These are phyloP conservation scores for Acanthamoeba castellanii DNA, from an alignment of 208 protist species.

Conservation along the genomic window DNA sequence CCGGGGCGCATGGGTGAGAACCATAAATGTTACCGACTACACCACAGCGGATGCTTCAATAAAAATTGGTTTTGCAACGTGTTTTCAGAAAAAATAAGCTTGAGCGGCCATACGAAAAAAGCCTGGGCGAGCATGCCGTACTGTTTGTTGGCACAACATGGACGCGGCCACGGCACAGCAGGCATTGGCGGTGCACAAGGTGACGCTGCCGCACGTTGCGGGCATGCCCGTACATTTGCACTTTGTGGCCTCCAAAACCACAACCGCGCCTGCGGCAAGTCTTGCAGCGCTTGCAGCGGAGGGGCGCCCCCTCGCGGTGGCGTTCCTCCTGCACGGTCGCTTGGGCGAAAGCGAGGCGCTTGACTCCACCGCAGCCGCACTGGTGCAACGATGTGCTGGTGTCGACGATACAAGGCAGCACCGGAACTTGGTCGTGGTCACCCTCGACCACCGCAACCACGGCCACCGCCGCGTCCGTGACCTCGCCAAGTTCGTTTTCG, in stretches of 20 bases:
- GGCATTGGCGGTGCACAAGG: not conserved
- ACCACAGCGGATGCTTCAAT: conserved; percentile 73
- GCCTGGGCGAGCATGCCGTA: too few relatives aligned
- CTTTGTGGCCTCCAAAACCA: not conserved
- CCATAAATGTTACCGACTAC: conserved; percentile 75
- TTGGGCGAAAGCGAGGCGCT: not conserved
- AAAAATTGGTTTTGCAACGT: too few relatives aligned
- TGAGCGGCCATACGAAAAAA: too few relatives aligned
- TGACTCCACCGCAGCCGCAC: not conserved
- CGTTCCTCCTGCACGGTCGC: not conserved
- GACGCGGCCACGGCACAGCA: too few relatives aligned
- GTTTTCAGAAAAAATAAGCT: too few relatives aligned
- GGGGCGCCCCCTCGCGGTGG: not conserved
- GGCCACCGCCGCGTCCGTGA: conserved; percentile 14
- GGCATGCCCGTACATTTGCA: conserved; percentile 10
- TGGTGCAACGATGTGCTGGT: not conserved
- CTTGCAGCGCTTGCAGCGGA: not conserved
- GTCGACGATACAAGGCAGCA: not conserved
- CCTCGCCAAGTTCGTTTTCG: not conserved
- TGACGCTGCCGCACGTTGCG: not conserved
- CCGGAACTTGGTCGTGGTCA: not conserved
- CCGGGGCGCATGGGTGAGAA: conserved; percentile 73
- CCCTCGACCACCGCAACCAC: conserved; percentile 18
- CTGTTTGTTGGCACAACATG: too few relatives aligned
- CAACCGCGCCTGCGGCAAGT: not conserved